Evolutionary conservation across 805 yeast genomes (phyloP).

Genomic region (Kodamaea jinghongensis): DNA sequence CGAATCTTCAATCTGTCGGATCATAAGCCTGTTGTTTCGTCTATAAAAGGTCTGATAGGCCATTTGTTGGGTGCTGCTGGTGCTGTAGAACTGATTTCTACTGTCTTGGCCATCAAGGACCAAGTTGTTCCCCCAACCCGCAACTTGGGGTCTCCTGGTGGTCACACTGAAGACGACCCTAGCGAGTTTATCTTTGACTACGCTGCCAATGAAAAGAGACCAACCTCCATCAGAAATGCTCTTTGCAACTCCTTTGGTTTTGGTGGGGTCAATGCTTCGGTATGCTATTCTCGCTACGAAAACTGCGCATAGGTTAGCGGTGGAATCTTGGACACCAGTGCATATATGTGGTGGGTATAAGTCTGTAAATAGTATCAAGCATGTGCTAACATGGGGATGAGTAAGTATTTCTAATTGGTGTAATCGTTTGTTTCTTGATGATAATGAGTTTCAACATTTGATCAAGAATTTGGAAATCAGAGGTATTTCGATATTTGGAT

Average conservation of each 20-base stretch:
- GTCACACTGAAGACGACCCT: constrained; percentile 42
- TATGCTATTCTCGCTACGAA: constrained; percentile 43
- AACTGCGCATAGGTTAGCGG: too few species aligned
- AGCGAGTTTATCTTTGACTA: constrained; percentile 50
- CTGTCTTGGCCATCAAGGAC: constrained; percentile 61
- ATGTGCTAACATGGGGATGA: too few species aligned
- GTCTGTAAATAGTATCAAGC: too few species aligned
- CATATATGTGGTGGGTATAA: too few species aligned
- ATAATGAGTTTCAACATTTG: too few species aligned
- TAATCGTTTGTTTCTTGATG: too few species aligned
- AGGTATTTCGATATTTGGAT: too few species aligned
- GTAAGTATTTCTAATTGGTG: too few species aligned
- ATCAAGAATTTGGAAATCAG: too few species aligned
- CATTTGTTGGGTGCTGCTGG: constrained; percentile 97
- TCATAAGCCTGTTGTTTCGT: constrained; percentile 53
- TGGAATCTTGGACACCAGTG: too few species aligned
- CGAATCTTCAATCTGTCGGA: constrained; percentile 27
- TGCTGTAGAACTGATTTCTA: constrained; percentile 83
- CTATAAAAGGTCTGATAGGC: constrained; percentile 91
- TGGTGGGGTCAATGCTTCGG: constrained; percentile 91
- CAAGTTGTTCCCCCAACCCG: constrained; percentile 74
- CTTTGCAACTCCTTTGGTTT: constrained; percentile 92
- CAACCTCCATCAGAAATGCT: constrained; percentile 51
- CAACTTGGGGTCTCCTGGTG: constrained; percentile 58
- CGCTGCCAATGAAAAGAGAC: constrained; percentile 47